Base-by-base conservation (phyloP, 441 rosid genomes). In the Hypseocharis bilobata region DNA sequence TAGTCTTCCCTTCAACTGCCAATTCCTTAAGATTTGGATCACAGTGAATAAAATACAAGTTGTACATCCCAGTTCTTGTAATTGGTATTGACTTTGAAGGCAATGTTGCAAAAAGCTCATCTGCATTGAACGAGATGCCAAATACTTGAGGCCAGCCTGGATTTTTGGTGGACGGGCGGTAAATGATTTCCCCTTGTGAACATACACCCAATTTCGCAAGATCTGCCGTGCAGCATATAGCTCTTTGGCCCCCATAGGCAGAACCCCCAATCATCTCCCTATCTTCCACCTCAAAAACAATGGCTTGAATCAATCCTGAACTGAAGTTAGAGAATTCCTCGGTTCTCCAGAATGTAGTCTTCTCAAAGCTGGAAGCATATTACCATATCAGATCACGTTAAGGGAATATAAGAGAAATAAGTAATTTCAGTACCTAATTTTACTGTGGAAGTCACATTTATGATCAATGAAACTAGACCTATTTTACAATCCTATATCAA, bases 171-270 rank as follows among this genome's bases (percentile, higher is more conserved):
- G 96, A 93, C 58, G 91, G 93, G 25, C 85, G 95, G 69, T 83
- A 74, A 70, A 93, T 93, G 77, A 91, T 79, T 62, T 82, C 90
- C 27, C 99, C 99, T 51, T 83, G 82, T 0, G 70, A 47, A 72
- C 99, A 93, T 20, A 80, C 93, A 52, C 97, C 96, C 54, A 91
- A 73, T 78, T 88, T 93, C 0, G 99, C 93, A 44, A 91, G 85
- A 82, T 91, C 97, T 17, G 88, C 83, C 0, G 95, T 88, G 80
- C 96, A 93, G 64, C 99, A 91, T 51, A 93, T 82, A 59, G 96
- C 99, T 76, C 95, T 91, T 73, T 88, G 97, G 56, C 97, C 99
- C 2, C 99, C 99, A 77, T 91, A 91, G 63, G 92, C 99, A 0
- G 97, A 93, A 64, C 99, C 97, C 60, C 99, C 97, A 51, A 93